Base-by-base conservation (phyloP, 306 rosid genomes). In the Oemleria cerasiformis region DNA sequence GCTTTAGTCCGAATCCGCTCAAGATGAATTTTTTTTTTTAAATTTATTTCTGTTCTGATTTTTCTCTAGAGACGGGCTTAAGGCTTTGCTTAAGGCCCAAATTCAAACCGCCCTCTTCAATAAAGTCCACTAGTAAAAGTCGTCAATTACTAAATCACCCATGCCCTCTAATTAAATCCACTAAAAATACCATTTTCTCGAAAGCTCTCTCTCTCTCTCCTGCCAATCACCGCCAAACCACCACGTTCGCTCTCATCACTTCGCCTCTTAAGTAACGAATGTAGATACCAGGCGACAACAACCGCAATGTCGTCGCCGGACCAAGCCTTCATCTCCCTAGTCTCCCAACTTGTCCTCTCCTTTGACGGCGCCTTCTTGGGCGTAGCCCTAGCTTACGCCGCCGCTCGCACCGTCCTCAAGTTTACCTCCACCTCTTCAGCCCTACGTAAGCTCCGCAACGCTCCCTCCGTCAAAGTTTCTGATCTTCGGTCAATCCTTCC, bases 281-380 rank as follows among this genome's bases (percentile, higher is more conserved):
- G 70, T 59, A 15, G 49, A 53, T n/a, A 20, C 59, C 30, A 23
- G 36, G 39, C 68, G 56, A 48, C 65, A 19, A 61, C 38, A 53
- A 8, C 59, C 44, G 10, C 5, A 44, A 90, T 93, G 98, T 83
- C 96, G n/a, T 81, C 92, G 23, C 88, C 79, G 57, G 97, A 94
- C 1, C 96, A 84, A 73, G 94, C 87, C 78, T 59, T 94, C 7
- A 75, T 68, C 1, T 86, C 99, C n/a, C 83, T 94, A 8, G 51
- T 91, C 44, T 82, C 95, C 10, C 91, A 84, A 21, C 72, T 94
- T 10, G 93, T 85, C 19, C 72, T 89, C 17, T 94, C 95, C 67
- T 81, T 80, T 49, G 95, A 94, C 78, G 97, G 98, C 43, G 99
- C 99, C 80, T 80, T 86, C 76, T 75, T 91, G 42, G 98, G 98